Conservation (phyloP, 2,329 filamentous ascomycete species). For the Trichoderma afroharzianum region DNA sequence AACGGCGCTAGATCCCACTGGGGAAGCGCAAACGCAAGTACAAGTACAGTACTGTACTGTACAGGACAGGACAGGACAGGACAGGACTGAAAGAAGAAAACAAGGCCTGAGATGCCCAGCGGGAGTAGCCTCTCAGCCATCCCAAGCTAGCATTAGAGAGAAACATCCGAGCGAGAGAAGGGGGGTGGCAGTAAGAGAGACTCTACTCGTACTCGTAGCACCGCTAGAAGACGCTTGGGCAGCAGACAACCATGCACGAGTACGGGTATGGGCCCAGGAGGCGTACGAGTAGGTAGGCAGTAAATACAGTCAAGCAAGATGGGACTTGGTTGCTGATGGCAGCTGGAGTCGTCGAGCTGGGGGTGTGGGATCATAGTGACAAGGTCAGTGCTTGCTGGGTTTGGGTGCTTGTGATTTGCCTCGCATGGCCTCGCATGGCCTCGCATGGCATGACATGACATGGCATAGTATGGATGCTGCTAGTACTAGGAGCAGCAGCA, state of each 20-base stretch:
- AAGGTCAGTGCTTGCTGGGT: background rate
- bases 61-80: background rate
- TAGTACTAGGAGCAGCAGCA: background rate
- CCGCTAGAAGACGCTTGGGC: constrained; percentile 11
- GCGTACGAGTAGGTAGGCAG: background rate
- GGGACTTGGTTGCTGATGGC: background rate
- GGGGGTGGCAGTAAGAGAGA: constrained; percentile 7
- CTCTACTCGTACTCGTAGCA: background rate
- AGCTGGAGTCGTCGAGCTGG: constrained; percentile 15
- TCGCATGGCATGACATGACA: constrained; percentile 6
- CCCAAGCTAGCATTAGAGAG: constrained; percentile 9
- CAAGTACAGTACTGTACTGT: too few species aligned
- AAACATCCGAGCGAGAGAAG: constrained; percentile 2
- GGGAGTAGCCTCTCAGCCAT: constrained; percentile 11
- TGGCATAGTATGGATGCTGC: background rate
- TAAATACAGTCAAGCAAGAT: background rate
- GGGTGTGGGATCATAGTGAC: constrained; percentile 19
- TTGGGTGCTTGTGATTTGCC: constrained; percentile 13
- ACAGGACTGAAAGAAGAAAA: background rate
- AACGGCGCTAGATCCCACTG: constrained; percentile 16
- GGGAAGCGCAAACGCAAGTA: constrained; percentile 14
- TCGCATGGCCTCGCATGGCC: constrained; percentile 17
- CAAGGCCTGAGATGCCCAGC: constrained; percentile 9
- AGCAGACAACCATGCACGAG: constrained; percentile 12
- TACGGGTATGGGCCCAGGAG: background rate